phyloP scores from a whole-genome alignment of 1,284 basidiomycete genomes.

The Neonothopanus nambi region DNA sequence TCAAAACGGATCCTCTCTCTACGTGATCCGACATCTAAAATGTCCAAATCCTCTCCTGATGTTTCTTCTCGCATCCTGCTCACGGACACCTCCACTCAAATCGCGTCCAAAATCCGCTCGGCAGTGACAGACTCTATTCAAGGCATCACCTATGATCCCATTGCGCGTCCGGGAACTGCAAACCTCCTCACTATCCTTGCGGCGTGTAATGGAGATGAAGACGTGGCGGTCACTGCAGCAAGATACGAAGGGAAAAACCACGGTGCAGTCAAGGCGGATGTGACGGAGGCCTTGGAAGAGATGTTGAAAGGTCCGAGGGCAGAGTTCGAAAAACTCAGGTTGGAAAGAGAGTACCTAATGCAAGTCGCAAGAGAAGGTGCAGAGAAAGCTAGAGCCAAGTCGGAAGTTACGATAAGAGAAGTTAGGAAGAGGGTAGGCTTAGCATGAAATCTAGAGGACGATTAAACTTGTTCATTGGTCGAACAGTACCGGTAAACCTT shows the following conservation, averaged over 20 bases:
- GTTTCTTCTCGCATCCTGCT: conserved; percentile 83
- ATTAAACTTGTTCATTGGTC: too few species aligned
- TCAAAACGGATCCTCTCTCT: conserved; percentile 82
- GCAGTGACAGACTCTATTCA: conserved; percentile 85
- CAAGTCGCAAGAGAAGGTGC: conserved; percentile 70
- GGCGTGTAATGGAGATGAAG: conserved; percentile 55
- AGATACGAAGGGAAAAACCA: conserved; percentile 62
- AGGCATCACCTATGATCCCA: conserved; percentile 79
- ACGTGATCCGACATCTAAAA: conserved; percentile 84
- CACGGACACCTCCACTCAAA: conserved; percentile 70
- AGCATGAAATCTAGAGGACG: too few species aligned
- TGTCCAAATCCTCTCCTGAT: conserved; percentile 93
- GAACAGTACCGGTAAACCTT: too few species aligned
- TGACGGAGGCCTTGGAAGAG: too few species aligned
- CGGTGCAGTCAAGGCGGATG: conserved; percentile 70
- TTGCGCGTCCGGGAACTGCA: conserved; percentile 75
- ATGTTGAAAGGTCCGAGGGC: conserved; percentile 68
- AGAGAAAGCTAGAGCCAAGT: too few species aligned
- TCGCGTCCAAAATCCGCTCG: conserved; percentile 71
- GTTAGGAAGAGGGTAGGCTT: too few species aligned
- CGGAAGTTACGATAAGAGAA: too few species aligned
- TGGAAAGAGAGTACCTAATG: conserved; percentile 65
- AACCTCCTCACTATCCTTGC: conserved; percentile 82
- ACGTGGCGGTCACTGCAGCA: conserved; percentile 47
- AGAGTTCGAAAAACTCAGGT: conserved; percentile 66